Percentiles rank a stretch among this genome's conserved stretches.
phyloP scores from a whole-genome alignment of 75 land plant genomes.

The Chamaecyparis obtusa region DNA sequence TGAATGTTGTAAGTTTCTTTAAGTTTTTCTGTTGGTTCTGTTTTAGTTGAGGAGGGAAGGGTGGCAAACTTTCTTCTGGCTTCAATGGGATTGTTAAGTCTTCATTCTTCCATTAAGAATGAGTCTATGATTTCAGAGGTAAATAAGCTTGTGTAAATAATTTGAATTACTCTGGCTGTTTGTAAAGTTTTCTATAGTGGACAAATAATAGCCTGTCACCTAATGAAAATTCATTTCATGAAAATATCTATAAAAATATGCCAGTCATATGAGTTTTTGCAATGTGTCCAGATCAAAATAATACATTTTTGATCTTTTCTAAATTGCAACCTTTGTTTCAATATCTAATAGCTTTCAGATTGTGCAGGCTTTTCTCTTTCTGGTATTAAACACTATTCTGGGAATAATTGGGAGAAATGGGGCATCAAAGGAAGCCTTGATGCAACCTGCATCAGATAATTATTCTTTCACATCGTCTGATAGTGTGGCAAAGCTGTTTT shows the following conservation, averaged over 20 bases:
- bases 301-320: neutral
- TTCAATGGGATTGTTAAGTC: slow-evolving; percentile 32
- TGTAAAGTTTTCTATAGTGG: neutral
- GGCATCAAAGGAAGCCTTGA: slow-evolving; percentile 55
- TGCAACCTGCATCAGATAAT: slow-evolving; percentile 15
- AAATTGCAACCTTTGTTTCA: neutral
- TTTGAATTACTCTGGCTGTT: neutral
- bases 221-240: neutral
- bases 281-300: neutral
- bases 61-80: slow-evolving; percentile 80
- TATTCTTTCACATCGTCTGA: slow-evolving; percentile 14
- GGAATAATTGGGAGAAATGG: slow-evolving; percentile 38
- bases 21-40: neutral
- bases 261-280: neutral
- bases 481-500: slow-evolving; percentile 2
- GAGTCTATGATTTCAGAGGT: slow-evolving; percentile 30
- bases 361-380: slow-evolving; percentile 67
- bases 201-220: neutral
- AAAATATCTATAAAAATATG: neutral
- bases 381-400: slow-evolving; percentile 44
- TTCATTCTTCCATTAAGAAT: slow-evolving; percentile 46
- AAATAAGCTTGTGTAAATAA: neutral
- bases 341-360: neutral
- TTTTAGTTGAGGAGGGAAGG: slow-evolving; percentile 82
- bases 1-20: neutral